A percentile compares a stretch with the other conserved stretches of the same genome.
Evolutionary conservation across 495 filamentous ascomycete species (phyloP).

Genomic region (Aspergillus hancockii): DNA sequence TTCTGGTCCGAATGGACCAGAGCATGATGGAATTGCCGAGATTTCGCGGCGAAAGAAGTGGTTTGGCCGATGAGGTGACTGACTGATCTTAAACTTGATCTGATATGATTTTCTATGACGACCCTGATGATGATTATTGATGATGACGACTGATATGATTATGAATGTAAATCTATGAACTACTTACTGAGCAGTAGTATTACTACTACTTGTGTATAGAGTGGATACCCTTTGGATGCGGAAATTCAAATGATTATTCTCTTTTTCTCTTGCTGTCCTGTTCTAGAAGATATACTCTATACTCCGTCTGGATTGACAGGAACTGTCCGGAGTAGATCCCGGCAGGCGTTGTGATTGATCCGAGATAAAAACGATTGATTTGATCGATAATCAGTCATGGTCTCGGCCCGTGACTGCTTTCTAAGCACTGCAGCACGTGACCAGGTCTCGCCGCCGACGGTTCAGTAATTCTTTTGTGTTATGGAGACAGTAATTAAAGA

Average conservation of each 20-base stretch:
- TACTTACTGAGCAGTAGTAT: neutral
- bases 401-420: slow-evolving; percentile 10
- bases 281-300: neutral
- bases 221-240: neutral
- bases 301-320: neutral
- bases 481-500: neutral
- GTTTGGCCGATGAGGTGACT: slow-evolving; percentile 32
- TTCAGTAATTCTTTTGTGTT: neutral
- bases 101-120: slow-evolving; percentile 7
- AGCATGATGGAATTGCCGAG: slow-evolving; percentile 20
- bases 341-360: slow-evolving; percentile 1
- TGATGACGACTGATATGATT: slow-evolving; percentile 5
- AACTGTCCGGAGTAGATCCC: neutral
- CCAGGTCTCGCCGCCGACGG: slow-evolving; percentile 1
- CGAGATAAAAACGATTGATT: slow-evolving; percentile 4
- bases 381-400: slow-evolving; percentile 17
- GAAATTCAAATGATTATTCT: neutral
- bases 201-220: no score
- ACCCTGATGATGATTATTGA: slow-evolving; percentile 6
- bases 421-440: slow-evolving; percentile 1
- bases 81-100: slow-evolving; percentile 13
- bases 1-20: slow-evolving; percentile 10
- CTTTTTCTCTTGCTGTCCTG: neutral
- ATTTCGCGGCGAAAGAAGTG: slow-evolving; percentile 37
- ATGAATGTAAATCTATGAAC: slow-evolving; percentile 3